Evolutionary conservation across 768 basidiomycete genomes (phyloP).

Genomic region (Lactarius trivialis): DNA sequence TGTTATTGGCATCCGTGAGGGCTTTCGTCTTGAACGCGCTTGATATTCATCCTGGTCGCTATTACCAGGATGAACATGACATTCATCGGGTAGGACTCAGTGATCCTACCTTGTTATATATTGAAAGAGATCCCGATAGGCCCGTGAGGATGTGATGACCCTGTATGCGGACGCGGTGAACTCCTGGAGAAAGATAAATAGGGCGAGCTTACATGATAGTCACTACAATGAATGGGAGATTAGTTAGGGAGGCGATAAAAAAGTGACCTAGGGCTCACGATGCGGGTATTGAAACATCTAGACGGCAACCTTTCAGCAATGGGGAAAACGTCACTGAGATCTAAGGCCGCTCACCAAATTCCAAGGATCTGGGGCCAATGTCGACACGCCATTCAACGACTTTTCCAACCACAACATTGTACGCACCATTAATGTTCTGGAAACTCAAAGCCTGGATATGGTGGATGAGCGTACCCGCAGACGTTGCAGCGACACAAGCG

Average conservation of each 20-base stretch:
- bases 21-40: slow-evolving; percentile 4
- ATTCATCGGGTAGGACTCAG: not conserved
- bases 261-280: slow-evolving; percentile 3
- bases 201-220: slow-evolving; percentile 11
- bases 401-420: not conserved
- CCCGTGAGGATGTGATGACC: slow-evolving; percentile 19
- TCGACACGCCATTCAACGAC: not conserved
- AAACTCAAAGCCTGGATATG: slow-evolving; percentile 9
- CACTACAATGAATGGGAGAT: not conserved
- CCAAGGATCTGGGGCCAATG: slow-evolving; percentile 11
- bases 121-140: slow-evolving; percentile 21
- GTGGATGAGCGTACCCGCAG: not conserved
- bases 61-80: not conserved
- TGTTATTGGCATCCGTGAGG: slow-evolving; percentile 2
- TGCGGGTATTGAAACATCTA: slow-evolving; percentile 23
- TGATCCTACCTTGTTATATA: slow-evolving; percentile 17
- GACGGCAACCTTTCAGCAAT: not conserved
- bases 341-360: slow-evolving; percentile 12
- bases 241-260: not conserved
- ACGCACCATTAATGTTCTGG: slow-evolving; percentile 17
- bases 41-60: slow-evolving; percentile 10
- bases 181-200: not conserved
- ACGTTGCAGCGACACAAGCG: not conserved
- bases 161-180: not conserved
- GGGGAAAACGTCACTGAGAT: not conserved